Evolutionary conservation across 2,329 filamentous ascomycete species (phyloP).

Genomic region (Zopfia rhizophila): DNA sequence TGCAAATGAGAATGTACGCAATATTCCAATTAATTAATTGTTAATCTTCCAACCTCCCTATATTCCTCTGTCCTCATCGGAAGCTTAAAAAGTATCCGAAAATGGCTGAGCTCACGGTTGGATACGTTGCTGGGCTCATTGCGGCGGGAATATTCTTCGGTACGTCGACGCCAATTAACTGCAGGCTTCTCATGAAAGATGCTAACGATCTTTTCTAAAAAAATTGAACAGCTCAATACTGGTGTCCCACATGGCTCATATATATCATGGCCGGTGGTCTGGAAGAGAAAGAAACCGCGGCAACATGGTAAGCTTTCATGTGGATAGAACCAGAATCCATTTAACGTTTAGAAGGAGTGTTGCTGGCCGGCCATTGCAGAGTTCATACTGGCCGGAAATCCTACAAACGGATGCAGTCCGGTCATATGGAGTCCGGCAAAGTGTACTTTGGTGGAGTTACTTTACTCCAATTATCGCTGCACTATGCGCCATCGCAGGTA

Average conservation of each 20-base stretch:
- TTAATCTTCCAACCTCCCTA: too few species aligned
- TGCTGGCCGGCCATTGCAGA: slow-evolving; percentile 49
- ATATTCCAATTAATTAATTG: too few species aligned
- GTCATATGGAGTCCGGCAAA: slow-evolving; percentile 38
- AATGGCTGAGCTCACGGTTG: slow-evolving; percentile 49
- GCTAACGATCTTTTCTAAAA: slow-evolving; percentile 8
- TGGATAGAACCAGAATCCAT: slow-evolving; percentile 41
- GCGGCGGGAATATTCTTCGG: slow-evolving; percentile 50
- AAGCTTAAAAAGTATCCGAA: too few species aligned
- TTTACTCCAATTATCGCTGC: slow-evolving; percentile 32
- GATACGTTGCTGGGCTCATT: slow-evolving; percentile 54
- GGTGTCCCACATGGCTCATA: slow-evolving; percentile 14
- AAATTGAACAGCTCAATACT: slow-evolving; percentile 13
- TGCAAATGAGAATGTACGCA: too few species aligned
- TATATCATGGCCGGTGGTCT: slow-evolving; percentile 19
- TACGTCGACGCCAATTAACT: slow-evolving; percentile 19
- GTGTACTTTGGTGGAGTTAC: slow-evolving; percentile 35
- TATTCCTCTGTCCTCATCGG: too few species aligned
- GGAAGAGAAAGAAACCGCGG: slow-evolving; percentile 14
- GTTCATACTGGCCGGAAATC: slow-evolving; percentile 56
- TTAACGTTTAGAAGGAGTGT: slow-evolving; percentile 53
- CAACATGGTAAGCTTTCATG: too few species aligned
- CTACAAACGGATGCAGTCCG: slow-evolving; percentile 53
- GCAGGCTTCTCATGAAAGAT: too few species aligned
- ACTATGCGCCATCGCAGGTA: slow-evolving; percentile 54